Percentiles rank a stretch among this genome's conserved stretches.
These are phyloP conservation scores for Psilocybe subaeruginosa DNA, from an alignment of 768 basidiomycete species.

Conservation along the genomic window DNA sequence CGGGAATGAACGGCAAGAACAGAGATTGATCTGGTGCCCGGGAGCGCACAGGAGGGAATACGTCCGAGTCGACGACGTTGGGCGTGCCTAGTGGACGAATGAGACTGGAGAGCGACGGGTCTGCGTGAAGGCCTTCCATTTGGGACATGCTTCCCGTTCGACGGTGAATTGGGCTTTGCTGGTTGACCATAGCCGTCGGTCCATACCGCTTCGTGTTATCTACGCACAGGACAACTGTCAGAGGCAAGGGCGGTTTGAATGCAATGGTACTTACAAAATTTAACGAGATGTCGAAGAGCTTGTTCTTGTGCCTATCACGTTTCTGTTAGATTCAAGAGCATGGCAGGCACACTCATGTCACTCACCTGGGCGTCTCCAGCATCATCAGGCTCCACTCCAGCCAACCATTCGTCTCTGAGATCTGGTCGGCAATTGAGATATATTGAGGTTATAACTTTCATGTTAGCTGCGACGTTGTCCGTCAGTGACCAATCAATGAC, in stretches of 20 bases:
- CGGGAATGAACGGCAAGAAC: constrained; percentile 89
- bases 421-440: constrained; percentile 98
- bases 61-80: constrained; percentile 81
- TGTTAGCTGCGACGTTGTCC: constrained; percentile 70
- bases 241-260: constrained; percentile 1
- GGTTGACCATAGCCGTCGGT: constrained; percentile 50
- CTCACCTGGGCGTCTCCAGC: constrained; percentile 87
- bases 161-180: constrained; percentile 63
- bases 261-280: constrained; percentile 75
- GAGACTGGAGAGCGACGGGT: constrained; percentile 74
- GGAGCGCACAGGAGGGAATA: constrained; percentile 92
- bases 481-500: constrained; percentile 4
- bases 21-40: constrained; percentile 83
- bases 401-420: constrained; percentile 96
- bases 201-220: constrained; percentile 94
- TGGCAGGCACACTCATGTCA: not conserved
- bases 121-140: constrained; percentile 75
- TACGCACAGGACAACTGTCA: constrained; percentile 29
- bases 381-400: constrained; percentile 90
- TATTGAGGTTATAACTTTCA: constrained; percentile 99
- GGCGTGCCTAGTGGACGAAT: constrained; percentile 78
- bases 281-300: constrained; percentile 89
- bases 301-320: constrained; percentile 84
- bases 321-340: not conserved
- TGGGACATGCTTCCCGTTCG: constrained; percentile 86